A percentile compares a stretch with the other conserved stretches of the same genome.
These are phyloP conservation scores for Pseudognaphalium luteoalbum DNA, from an alignment of 129 eudicot species.

Conservation along the genomic window DNA sequence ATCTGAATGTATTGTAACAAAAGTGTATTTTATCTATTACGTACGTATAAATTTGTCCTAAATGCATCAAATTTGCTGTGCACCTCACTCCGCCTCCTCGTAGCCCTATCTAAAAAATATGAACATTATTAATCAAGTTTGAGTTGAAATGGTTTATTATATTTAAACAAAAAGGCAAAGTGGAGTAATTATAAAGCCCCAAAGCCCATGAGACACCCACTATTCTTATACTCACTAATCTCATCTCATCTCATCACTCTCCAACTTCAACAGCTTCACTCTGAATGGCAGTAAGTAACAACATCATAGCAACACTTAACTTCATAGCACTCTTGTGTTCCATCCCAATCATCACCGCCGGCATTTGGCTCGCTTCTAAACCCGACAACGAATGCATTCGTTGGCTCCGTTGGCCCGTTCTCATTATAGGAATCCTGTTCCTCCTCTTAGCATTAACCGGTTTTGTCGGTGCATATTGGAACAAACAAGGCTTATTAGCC, in stretches of 20 bases:
- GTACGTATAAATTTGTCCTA: no score
- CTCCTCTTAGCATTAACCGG: constrained; percentile 70
- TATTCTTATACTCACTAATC: neutral
- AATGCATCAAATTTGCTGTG: no score
- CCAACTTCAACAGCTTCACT: neutral
- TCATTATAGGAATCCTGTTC: constrained; percentile 66
- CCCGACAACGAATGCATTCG: constrained; percentile 88
- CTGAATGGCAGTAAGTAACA: constrained; percentile 81
- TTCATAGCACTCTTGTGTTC: constrained; percentile 81
- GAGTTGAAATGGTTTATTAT: no score
- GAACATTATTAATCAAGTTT: no score
- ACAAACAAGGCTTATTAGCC: constrained; percentile 77
- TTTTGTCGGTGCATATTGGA: constrained; percentile 84
- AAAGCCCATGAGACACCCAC: constrained; percentile 13
- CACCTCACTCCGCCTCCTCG: no score
- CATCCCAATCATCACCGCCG: constrained; percentile 82
- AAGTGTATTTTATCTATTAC: no score
- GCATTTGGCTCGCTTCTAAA: constrained; percentile 87
- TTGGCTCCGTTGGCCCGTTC: constrained; percentile 88
- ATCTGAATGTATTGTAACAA: no score
- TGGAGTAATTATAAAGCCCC: constrained; percentile 1
- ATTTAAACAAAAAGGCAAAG: neutral
- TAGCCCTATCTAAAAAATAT: no score
- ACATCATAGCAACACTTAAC: constrained; percentile 80
- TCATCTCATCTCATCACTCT: constrained; percentile 1